These are phyloP conservation scores for Cladophialophora exuberans DNA, from an alignment of 2,329 filamentous ascomycete species.

Conservation along the genomic window DNA sequence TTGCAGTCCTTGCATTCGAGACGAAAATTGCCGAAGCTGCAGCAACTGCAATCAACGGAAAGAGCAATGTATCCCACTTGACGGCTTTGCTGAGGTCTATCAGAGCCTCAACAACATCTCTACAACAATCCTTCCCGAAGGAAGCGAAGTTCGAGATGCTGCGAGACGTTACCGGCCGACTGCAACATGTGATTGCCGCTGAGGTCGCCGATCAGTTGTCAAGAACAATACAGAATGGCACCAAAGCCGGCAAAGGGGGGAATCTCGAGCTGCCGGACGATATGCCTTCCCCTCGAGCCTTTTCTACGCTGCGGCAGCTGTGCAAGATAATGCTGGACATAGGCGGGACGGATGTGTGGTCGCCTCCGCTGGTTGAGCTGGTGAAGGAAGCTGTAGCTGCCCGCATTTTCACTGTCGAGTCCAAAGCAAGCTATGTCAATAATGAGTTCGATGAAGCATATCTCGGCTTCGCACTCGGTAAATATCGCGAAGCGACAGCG, in stretches of 20 bases:
- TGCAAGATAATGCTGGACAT: conserved; percentile 32
- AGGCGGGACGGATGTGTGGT: conserved; percentile 32
- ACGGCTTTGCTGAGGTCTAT: conserved; percentile 25
- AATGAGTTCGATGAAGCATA: conserved; percentile 30
- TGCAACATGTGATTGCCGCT: conserved; percentile 25
- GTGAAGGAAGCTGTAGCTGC: conserved; percentile 20
- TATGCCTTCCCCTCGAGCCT: conserved; percentile 30
- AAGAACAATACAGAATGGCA: neutral
- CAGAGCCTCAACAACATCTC: conserved; percentile 15
- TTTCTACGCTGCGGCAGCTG: conserved; percentile 26
- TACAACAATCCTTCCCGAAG: conserved; percentile 22
- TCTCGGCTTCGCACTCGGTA: conserved; percentile 23
- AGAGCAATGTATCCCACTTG: neutral
- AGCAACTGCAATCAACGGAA: neutral
- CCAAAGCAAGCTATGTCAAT: conserved; percentile 14
- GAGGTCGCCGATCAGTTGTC: conserved; percentile 20
- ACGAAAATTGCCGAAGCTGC: conserved; percentile 13
- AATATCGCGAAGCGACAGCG: neutral
- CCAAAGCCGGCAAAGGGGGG: neutral
- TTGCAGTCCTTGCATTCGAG: conserved; percentile 14
- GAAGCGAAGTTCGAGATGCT: conserved; percentile 15
- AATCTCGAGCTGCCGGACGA: conserved; percentile 20
- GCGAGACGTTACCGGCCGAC: conserved; percentile 2
- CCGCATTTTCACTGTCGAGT: conserved; percentile 18
- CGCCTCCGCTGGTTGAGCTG: conserved; percentile 18